Base-by-base conservation (phyloP, 1,284 basidiomycete species). In the Blastosporella zonata region DNA sequence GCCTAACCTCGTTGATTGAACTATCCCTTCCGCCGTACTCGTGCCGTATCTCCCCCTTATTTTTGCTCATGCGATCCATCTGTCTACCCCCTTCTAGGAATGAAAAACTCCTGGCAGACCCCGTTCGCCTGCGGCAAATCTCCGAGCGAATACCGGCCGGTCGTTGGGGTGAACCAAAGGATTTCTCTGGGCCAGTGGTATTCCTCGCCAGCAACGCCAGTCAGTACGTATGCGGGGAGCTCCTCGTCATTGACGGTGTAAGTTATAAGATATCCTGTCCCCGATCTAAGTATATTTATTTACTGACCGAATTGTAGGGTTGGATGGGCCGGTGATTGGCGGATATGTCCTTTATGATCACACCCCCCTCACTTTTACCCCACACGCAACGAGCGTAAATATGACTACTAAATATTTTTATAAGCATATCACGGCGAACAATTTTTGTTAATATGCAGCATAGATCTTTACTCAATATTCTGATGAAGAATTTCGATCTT, bases 61-160 rank as follows among this genome's bases (percentile, higher is more conserved):
- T 42, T 39, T 33, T 25, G n/a, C 17, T 31, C 18, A 18, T 20
- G 25, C 15, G 25, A 35, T 34, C 29, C 15, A 21, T n/a, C 21
- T 15, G 40, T 38, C 15, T 31, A 28, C 36, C 23, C 38, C 15
- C 33, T 13, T 69, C 63, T 57, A 87, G 84, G 88, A 94, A 93
- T 67, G 84, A 87, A 61, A 81, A 79, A 58, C 74, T 94, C 37
- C 75, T 93, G 37, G 73, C 76, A 42, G 86, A 94, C 67, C 82
- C 87, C 31, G 75, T 73, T 35, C 82, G 91, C 44, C 75, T 86
- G 50, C 82, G 84, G 46, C 94, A 97, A 70, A 96, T 97, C 62
- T 84, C 90, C 49, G 93, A 96, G 64, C 82, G 93, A 49, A 96
- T 95, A 57, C 93, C 93, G n/a, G 87, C 90, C 6, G 87, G 84